Conservation (phyloP, 176 grass and related monocot species). For the Aegilops bicornis region DNA sequence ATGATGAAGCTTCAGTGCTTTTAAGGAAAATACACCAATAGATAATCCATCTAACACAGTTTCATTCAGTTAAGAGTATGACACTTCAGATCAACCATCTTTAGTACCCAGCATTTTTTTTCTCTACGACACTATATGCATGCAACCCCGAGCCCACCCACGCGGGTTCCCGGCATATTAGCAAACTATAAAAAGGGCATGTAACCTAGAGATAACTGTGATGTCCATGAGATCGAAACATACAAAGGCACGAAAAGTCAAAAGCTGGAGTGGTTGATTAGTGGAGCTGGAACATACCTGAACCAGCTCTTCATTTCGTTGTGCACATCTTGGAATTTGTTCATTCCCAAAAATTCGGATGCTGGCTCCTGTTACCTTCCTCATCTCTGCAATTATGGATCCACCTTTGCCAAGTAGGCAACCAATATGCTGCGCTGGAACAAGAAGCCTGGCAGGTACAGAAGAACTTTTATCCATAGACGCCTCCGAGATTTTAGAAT, state of each 20-base stretch:
- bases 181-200: constrained; percentile 4
- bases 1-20: not conserved
- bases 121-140: not conserved
- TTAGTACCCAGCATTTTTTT: not conserved
- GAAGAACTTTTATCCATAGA: constrained; percentile 62
- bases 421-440: constrained; percentile 75
- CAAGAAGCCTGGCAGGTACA: constrained; percentile 73
- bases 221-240: not conserved
- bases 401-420: constrained; percentile 79
- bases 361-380: constrained; percentile 68
- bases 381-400: constrained; percentile 76
- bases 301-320: constrained; percentile 75
- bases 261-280: not conserved
- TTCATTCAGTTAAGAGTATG: constrained; percentile 10
- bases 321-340: constrained; percentile 72
- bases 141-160: too few relatives aligned
- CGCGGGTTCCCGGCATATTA: not conserved
- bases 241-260: not conserved
- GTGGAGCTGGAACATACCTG: constrained; percentile 50
- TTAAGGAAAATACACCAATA: constrained; percentile 2
- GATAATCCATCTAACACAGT: not conserved
- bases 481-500: constrained; percentile 63
- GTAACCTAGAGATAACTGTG: not conserved
- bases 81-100: not conserved
- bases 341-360: constrained; percentile 73